phyloP scores from a whole-genome alignment of 805 yeast species.

The Clavispora santaluciae region DNA sequence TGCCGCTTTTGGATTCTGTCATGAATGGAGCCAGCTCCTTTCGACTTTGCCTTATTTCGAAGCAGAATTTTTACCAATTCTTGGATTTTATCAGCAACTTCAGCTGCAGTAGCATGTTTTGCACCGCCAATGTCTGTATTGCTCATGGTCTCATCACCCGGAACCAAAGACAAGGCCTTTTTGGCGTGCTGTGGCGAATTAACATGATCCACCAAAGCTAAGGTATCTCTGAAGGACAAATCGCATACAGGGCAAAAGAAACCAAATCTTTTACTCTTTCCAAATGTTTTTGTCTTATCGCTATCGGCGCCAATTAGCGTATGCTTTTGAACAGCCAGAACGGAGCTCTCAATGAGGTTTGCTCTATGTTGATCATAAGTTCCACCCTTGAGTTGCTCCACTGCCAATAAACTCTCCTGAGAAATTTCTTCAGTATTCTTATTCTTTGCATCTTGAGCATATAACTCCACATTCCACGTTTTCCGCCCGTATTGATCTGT shows the following conservation, averaged over 20 bases:
- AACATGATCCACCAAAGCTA: constrained; percentile 78
- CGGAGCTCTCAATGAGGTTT: constrained; percentile 25
- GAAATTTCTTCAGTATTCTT: not conserved
- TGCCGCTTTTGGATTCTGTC: constrained; percentile 38
- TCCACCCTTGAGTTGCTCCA: constrained; percentile 4
- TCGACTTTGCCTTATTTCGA: constrained; percentile 6
- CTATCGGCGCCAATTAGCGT: constrained; percentile 27
- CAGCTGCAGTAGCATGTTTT: constrained; percentile 29
- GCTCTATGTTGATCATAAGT: constrained; percentile 25
- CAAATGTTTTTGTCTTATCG: constrained; percentile 15
- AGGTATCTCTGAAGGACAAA: constrained; percentile 74
- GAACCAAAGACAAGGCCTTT: constrained; percentile 26
- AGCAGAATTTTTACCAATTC: constrained; percentile 24
- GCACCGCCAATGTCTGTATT: constrained; percentile 24
- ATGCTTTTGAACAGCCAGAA: constrained; percentile 30
- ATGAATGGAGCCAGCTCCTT: constrained; percentile 26
- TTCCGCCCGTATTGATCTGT: constrained; percentile 56
- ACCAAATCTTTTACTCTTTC: constrained; percentile 63
- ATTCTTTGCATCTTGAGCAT: constrained; percentile 43
- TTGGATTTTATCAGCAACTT: constrained; percentile 29
- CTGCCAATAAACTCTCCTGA: constrained; percentile 2
- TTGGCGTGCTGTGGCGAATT: constrained; percentile 62
- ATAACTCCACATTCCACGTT: constrained; percentile 69
- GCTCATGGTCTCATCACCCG: constrained; percentile 3
- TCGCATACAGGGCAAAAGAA: constrained; percentile 81